Percentiles rank a stretch among this genome's conserved stretches.
These are phyloP conservation scores for Neurospora tetraspora DNA, from an alignment of 495 filamentous ascomycete genomes.

Conservation along the genomic window DNA sequence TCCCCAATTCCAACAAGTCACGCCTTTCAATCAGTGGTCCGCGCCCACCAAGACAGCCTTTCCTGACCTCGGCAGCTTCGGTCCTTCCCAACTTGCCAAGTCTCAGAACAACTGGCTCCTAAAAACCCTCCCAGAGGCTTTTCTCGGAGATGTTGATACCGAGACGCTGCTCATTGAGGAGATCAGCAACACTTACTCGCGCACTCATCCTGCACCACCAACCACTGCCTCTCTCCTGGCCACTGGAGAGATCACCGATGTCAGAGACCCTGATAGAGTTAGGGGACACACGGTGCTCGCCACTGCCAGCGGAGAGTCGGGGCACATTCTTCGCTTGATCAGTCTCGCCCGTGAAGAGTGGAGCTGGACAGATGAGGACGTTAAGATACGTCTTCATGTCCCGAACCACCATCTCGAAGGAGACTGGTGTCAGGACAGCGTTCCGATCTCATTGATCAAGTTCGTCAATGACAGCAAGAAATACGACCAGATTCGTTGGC, in stretches of 20 bases:
- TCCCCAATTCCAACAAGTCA: constrained; percentile 31
- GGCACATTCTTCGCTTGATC: constrained; percentile 41
- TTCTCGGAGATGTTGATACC: constrained; percentile 19
- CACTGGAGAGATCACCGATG: constrained; percentile 28
- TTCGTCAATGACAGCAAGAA: constrained; percentile 45
- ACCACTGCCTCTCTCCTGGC: constrained; percentile 19
- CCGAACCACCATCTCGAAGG: constrained; percentile 18
- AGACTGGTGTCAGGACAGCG: constrained; percentile 46
- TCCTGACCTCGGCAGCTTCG: constrained; percentile 6
- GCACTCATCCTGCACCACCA: not conserved
- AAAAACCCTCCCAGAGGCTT: constrained; percentile 28
- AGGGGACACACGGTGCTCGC: constrained; percentile 32
- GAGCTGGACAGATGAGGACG: constrained; percentile 35
- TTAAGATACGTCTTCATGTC: constrained; percentile 25
- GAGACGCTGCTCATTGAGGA: constrained; percentile 20
- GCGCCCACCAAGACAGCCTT: constrained; percentile 6
- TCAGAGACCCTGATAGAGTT: constrained; percentile 6
- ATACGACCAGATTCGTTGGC: constrained; percentile 41
- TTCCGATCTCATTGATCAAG: constrained; percentile 56
- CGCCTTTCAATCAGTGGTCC: constrained; percentile 27
- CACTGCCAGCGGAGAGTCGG: constrained; percentile 37
- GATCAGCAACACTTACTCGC: constrained; percentile 3
- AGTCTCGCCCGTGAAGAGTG: constrained; percentile 30
- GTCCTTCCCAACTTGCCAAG: constrained; percentile 8
- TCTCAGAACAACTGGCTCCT: constrained; percentile 29